These are phyloP conservation scores for Alternaria sp. DNA, from an alignment of 2,329 filamentous ascomycete genomes.

Conservation along the genomic window DNA sequence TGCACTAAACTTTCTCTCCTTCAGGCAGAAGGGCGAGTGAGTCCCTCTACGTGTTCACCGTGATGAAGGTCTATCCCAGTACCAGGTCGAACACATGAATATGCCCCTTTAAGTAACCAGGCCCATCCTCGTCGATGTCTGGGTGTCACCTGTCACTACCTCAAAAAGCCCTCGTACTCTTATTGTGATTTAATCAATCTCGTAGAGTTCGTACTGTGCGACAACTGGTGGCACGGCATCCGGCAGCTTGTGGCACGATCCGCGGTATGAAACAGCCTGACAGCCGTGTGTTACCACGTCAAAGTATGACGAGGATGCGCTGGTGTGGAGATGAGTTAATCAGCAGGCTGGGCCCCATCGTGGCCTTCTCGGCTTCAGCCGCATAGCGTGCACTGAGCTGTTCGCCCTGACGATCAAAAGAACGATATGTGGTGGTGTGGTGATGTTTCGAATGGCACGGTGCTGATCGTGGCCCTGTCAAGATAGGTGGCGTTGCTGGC, in stretches of 20 bases:
- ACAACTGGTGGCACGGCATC: neutral
- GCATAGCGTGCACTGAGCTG: constrained; percentile 3
- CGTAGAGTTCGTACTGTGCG: neutral
- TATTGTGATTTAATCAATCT: neutral
- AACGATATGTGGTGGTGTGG: neutral
- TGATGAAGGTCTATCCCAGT: neutral
- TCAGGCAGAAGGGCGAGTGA: neutral
- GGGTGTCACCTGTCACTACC: constrained; percentile 31
- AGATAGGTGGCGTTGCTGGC: neutral
- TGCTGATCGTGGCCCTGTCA: constrained; percentile 3
- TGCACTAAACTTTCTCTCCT: neutral
- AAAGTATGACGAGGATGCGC: neutral
- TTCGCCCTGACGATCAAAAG: neutral
- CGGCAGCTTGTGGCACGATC: neutral
- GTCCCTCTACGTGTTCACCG: neutral
- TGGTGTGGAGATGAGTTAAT: neutral
- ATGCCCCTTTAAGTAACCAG: constrained; percentile 29
- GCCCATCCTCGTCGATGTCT: constrained; percentile 17
- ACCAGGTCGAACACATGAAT: constrained; percentile 5
- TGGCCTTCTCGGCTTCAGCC: neutral
- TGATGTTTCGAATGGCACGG: constrained; percentile 7
- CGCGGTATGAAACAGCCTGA: neutral
- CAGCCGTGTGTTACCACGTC: neutral
- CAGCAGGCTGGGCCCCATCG: neutral
- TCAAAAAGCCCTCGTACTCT: constrained; percentile 2